These are phyloP conservation scores for Taphrina communis DNA, from an alignment of 1,139 yeast species.

Conservation along the genomic window DNA sequence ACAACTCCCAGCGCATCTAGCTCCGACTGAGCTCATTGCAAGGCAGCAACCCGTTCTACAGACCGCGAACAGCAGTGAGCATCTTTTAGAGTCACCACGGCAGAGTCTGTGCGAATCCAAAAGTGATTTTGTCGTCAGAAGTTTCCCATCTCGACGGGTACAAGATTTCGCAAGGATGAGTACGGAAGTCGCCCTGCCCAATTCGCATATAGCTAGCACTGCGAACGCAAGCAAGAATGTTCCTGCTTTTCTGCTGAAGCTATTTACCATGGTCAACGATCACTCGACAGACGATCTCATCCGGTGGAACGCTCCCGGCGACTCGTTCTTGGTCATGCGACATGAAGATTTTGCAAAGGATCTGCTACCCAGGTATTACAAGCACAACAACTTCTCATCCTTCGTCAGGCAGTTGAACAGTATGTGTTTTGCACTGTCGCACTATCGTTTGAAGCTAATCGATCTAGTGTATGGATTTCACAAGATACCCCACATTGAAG, in stretches of 20 bases:
- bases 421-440: slow-evolving; percentile 5
- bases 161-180: slow-evolving; percentile 4
- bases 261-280: slow-evolving; percentile 78
- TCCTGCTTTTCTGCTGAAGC: slow-evolving; percentile 37
- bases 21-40: too few relatives aligned
- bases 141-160: not conserved
- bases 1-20: not conserved
- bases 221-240: slow-evolving; percentile 38
- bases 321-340: slow-evolving; percentile 79
- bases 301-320: slow-evolving; percentile 84
- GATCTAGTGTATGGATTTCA: slow-evolving; percentile 87
- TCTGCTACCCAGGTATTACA: slow-evolving; percentile 87
- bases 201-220: slow-evolving; percentile 1
- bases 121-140: not conserved
- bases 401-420: slow-evolving; percentile 92
- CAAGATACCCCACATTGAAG: slow-evolving; percentile 60
- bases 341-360: slow-evolving; percentile 84
- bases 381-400: slow-evolving; percentile 91
- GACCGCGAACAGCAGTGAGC: too few relatives aligned
- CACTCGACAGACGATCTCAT: slow-evolving; percentile 69
- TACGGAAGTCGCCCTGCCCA: slow-evolving; percentile 18
- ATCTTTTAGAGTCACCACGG: too few relatives aligned
- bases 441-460: not conserved
- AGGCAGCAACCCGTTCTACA: too few relatives aligned
- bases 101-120: too few relatives aligned